Conservation (phyloP, 768 basidiomycete genomes). For the Amanita polypyramis region DNA sequence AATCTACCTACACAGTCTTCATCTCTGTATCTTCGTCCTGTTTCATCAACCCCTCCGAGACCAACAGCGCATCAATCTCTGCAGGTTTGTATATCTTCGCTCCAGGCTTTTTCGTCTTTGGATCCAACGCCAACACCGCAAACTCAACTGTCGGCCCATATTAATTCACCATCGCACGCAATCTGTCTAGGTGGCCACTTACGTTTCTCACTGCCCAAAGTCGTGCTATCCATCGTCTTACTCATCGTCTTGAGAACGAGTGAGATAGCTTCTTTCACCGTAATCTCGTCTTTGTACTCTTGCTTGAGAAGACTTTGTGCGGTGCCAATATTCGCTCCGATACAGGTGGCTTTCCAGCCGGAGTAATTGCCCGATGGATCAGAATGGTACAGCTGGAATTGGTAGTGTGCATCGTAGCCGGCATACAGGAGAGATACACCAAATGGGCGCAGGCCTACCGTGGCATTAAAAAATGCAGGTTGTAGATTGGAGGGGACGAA, state of each 20-base stretch:
- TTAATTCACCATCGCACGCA: constrained; percentile 2
- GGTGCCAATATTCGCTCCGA: constrained; percentile 97
- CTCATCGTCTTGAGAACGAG: constrained; percentile 92
- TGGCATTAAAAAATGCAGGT: not conserved
- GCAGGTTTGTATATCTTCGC: constrained; percentile 87
- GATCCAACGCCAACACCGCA: constrained; percentile 84
- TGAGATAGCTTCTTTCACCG: constrained; percentile 85
- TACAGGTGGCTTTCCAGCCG: constrained; percentile 97
- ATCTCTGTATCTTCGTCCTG: constrained; percentile 79
- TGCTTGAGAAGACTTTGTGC: constrained; percentile 94
- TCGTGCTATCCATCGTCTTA: constrained; percentile 99
- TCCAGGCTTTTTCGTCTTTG: constrained; percentile 62
- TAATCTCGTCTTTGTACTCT: constrained; percentile 95
- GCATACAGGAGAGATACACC: constrained; percentile 96
- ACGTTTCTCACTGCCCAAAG: constrained; percentile 94
- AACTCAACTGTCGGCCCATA: constrained; percentile 67
- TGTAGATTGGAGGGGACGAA: not conserved
- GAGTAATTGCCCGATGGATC: constrained; percentile 98
- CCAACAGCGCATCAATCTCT: constrained; percentile 79
- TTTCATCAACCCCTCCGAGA: constrained; percentile 75
- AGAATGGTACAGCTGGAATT: constrained; percentile 96
- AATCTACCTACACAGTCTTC: constrained; percentile 33
- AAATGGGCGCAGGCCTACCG: constrained; percentile 89
- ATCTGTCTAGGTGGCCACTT: constrained; percentile 20
- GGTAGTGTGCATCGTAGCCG: constrained; percentile 91